These are phyloP conservation scores for Cladosporium sp. DNA, from an alignment of 2,329 filamentous ascomycete genomes.

Conservation along the genomic window DNA sequence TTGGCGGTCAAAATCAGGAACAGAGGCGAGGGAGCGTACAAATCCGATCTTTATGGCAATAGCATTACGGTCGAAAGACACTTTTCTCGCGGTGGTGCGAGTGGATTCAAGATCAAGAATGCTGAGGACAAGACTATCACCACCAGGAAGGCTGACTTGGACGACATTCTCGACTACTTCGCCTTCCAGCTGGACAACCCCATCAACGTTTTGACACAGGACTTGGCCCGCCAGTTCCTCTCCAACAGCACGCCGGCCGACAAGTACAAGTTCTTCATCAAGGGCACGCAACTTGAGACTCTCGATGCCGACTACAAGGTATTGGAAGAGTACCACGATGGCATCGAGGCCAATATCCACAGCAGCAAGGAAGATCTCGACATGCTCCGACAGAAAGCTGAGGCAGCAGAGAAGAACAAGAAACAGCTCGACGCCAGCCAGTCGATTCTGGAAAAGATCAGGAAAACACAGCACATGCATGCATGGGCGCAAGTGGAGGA, in stretches of 20 bases:
- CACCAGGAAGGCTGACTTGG: conserved; percentile 78
- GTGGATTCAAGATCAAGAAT: conserved; percentile 84
- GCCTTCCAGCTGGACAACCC: conserved; percentile 94
- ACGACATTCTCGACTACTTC: conserved; percentile 91
- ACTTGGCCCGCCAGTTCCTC: conserved; percentile 89
- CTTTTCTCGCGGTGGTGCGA: conserved; percentile 70
- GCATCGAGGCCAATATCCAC: conserved; percentile 61
- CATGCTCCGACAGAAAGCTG: conserved; percentile 52
- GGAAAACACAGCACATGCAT: conserved; percentile 60
- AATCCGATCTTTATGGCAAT: conserved; percentile 75
- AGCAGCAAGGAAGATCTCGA: conserved; percentile 61
- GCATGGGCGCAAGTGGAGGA: conserved; percentile 86
- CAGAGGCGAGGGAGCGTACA: conserved; percentile 76
- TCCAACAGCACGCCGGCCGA: conserved; percentile 75
- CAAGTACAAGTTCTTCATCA: conserved; percentile 96
- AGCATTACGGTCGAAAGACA: conserved; percentile 88
- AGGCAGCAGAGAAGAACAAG: conserved; percentile 62
- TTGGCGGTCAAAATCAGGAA: conserved; percentile 90
- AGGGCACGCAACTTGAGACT: conserved; percentile 88
- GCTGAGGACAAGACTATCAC: conserved; percentile 67
- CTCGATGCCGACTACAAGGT: conserved; percentile 87
- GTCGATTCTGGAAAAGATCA: conserved; percentile 58
- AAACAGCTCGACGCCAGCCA: conserved; percentile 64
- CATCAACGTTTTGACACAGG: conserved; percentile 91
- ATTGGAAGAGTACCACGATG: conserved; percentile 73